These are phyloP conservation scores for Piper longum DNA, from an alignment of 164 flowering plant genomes.

Conservation along the genomic window DNA sequence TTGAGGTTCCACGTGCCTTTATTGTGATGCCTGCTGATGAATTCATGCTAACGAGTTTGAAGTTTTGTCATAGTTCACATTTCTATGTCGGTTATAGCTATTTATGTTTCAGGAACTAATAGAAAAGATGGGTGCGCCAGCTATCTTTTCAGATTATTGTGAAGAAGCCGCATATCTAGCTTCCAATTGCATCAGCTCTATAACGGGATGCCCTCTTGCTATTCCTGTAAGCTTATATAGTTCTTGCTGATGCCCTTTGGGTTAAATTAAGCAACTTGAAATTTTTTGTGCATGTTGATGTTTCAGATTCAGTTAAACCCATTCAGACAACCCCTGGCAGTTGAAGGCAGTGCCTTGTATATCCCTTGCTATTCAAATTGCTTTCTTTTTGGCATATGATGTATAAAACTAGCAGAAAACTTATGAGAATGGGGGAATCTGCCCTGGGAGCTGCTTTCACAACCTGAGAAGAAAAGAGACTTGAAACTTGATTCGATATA, in stretches of 20 bases:
- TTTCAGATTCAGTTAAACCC: slow-evolving; percentile 85
- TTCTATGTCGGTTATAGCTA: neutral
- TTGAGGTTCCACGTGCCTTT: too few relatives aligned
- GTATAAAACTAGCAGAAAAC: too few relatives aligned
- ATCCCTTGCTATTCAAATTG: slow-evolving; percentile 91
- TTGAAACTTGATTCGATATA: too few relatives aligned
- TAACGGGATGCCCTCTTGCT: slow-evolving; percentile 28
- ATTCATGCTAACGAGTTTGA: too few relatives aligned
- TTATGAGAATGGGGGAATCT: too few relatives aligned
- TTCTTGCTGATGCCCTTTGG: neutral
- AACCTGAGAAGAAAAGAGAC: too few relatives aligned
- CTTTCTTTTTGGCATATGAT: slow-evolving; percentile 65
- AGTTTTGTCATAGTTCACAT: too few relatives aligned
- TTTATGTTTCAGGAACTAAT: slow-evolving; percentile 46
- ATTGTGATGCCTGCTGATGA: too few relatives aligned
- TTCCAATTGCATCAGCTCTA: slow-evolving; percentile 39
- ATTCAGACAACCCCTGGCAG: slow-evolving; percentile 78
- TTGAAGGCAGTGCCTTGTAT: slow-evolving; percentile 52
- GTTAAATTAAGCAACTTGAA: neutral
- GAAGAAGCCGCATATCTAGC: slow-evolving; percentile 93
- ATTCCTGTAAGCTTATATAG: slow-evolving; percentile 34
- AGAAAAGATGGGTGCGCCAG: slow-evolving; percentile 46
- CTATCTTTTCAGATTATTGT: slow-evolving; percentile 82
- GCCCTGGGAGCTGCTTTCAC: too few relatives aligned
- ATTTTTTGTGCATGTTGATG: neutral